Percentiles rank a stretch among this genome's conserved stretches.
These are phyloP conservation scores for Diddensiella caesifluorescens DNA, from an alignment of 805 yeast species.

Conservation along the genomic window DNA sequence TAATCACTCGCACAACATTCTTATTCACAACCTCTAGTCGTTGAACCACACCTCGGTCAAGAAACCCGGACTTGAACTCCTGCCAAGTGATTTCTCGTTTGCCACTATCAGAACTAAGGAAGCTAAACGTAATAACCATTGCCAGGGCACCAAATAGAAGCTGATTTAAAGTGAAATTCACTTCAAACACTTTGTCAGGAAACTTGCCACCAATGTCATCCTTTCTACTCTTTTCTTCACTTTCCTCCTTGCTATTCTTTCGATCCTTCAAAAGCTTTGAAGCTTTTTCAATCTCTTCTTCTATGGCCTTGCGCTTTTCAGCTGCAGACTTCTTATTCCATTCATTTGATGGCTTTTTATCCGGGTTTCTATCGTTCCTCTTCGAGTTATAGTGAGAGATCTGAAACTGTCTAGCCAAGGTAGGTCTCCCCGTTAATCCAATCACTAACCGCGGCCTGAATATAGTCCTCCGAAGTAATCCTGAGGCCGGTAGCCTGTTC, in stretches of 20 bases:
- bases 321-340: slow-evolving; percentile 1
- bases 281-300: slow-evolving; percentile 1
- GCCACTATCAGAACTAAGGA: slow-evolving; percentile 8
- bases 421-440: too few species aligned
- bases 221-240: not conserved
- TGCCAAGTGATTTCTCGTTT: slow-evolving; percentile 54
- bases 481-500: too few species aligned
- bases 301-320: slow-evolving; percentile 2
- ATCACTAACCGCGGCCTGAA: too few species aligned
- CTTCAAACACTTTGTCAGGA: not conserved
- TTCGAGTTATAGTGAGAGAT: too few species aligned
- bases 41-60: slow-evolving; percentile 74
- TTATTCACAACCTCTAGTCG: slow-evolving; percentile 69
- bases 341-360: too few species aligned
- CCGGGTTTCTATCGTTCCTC: too few species aligned
- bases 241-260: slow-evolving; percentile 3
- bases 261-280: not conserved
- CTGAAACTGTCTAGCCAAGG: too few species aligned
- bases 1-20: slow-evolving; percentile 44
- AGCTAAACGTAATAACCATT: slow-evolving; percentile 9
- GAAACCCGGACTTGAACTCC: slow-evolving; percentile 74
- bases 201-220: not conserved
- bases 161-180: slow-evolving; percentile 1
- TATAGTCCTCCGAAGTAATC: too few species aligned
- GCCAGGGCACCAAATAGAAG: slow-evolving; percentile 13